Evolutionary conservation across 345 rosid species (phyloP), one percentile per base, ranked within the genome.

Genomic region (Linum trigynum): DNA sequence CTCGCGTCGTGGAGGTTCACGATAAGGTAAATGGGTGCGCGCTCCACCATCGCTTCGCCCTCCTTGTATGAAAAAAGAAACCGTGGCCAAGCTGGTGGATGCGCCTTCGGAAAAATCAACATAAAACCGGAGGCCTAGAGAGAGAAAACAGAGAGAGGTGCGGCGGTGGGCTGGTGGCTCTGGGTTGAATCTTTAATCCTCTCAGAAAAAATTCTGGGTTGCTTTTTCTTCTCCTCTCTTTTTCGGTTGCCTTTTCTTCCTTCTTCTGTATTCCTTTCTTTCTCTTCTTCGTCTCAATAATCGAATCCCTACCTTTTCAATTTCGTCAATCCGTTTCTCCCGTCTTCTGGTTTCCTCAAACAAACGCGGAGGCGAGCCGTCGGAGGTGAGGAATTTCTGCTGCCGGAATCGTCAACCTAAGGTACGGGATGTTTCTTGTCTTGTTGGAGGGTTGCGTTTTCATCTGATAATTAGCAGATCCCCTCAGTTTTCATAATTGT

Each of bases 51-150:
- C 9, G 14, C 9, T 14, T 9, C 9, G 14, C 9, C 53, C 50
- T 5, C 50, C 16, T 57, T 48, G 75, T 63, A 42, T 69, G 65
- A 23, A 69, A 62, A 61, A 58, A 60, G 23, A 61, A 69, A 57
- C 35, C 10, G 53, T 48, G 53, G 53, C 14, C 53, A 6, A 23
- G 51, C n/a, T 36, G 11, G 65, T 38, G 36, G 10, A 1, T 59
- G 12, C 57, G 55, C 3, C 65, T 37, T 32, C 6, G 35, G 23
- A 11, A 9, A 36, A n/a, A 10, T 40, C 15, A 39, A 14, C 16
- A 15, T 2, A 56, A 40, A 55, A n/a, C 40, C 56, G 10, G 15
- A 40, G 5, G n/a, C 36, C 11, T 16, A 56, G 2, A 43, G 10
- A 41, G 39, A 41, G 35, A 10, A 41, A 8, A 0, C 0, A 48